A percentile compares a stretch with the other conserved stretches of the same genome.
phyloP scores from a whole-genome alignment of 208 protist genomes.

The Histomonas meleagridis region DNA sequence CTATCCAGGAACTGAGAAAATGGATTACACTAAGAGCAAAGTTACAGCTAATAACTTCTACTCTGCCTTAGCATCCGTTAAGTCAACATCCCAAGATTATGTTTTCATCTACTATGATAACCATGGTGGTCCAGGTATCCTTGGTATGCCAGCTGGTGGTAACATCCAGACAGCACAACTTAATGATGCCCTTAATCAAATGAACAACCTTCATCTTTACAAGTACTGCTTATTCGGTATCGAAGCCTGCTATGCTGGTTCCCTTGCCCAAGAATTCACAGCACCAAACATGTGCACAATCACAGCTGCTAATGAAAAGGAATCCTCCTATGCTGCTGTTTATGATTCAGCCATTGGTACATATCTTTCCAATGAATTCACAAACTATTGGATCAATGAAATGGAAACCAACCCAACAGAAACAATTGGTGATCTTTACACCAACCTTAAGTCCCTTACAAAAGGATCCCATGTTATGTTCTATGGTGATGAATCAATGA shows the following conservation, averaged over 20 bases:
- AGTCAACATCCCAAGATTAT: slow-evolving; percentile 35
- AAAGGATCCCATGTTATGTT: neutral
- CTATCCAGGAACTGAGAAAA: slow-evolving; percentile 41
- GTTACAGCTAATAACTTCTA: slow-evolving; percentile 50
- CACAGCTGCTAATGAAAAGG: neutral
- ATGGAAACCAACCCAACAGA: neutral
- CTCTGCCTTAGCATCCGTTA: slow-evolving; percentile 38
- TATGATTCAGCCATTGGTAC: neutral
- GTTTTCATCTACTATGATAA: slow-evolving; percentile 52
- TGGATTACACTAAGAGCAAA: slow-evolving; percentile 41
- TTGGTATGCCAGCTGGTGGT: slow-evolving; percentile 41
- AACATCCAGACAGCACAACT: slow-evolving; percentile 38
- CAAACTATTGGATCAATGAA: neutral
- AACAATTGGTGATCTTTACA: neutral
- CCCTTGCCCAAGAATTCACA: slow-evolving; percentile 33
- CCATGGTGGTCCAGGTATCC: slow-evolving; percentile 46
- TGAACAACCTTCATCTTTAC: slow-evolving; percentile 38
- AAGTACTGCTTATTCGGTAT: slow-evolving; percentile 50
- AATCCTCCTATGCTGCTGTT: neutral
- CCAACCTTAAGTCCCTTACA: neutral
- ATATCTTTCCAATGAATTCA: neutral
- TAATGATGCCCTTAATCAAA: slow-evolving; percentile 27
- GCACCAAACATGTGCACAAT: neutral
- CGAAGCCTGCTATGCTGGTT: slow-evolving; percentile 54
- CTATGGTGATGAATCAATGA: neutral